These are phyloP conservation scores for Phyllosticta citribraziliensis DNA, from an alignment of 2,329 filamentous ascomycete genomes.

Conservation along the genomic window DNA sequence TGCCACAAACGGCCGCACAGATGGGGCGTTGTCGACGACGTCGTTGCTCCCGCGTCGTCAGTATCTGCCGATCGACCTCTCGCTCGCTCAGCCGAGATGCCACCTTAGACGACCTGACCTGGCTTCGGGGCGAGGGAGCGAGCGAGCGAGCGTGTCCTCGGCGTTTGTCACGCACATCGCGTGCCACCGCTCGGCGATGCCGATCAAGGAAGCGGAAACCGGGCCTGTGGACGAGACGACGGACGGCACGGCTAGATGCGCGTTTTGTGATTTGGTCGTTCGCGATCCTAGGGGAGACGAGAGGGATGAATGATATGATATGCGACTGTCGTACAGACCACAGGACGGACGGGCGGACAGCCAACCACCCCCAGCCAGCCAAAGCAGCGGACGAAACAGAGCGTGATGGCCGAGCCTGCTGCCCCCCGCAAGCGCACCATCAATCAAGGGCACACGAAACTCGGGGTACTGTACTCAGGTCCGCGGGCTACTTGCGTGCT, in stretches of 20 bases:
- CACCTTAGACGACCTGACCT: no score
- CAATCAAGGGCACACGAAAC: no score
- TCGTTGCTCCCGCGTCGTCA: neutral
- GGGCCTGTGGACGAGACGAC: neutral
- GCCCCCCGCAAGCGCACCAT: no score
- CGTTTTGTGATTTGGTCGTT: neutral
- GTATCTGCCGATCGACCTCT: neutral
- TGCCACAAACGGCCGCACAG: neutral
- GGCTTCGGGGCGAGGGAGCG: no score
- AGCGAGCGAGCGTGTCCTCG: no score
- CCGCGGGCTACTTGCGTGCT: no score
- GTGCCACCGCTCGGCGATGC: no score
- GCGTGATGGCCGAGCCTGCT: no score
- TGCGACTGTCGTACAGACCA: neutral
- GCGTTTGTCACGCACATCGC: no score
- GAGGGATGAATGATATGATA: neutral
- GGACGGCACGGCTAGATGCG: neutral
- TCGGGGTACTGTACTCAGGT: no score
- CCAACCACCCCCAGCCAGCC: neutral
- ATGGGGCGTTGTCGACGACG: neutral
- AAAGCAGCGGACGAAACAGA: no score
- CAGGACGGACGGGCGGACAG: neutral
- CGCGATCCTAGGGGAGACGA: neutral
- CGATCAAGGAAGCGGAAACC: neutral
- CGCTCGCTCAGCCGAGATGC: no score